These are phyloP conservation scores for Phytopythium aichiense DNA, from an alignment of 352 stramenopile genomes.

Conservation along the genomic window DNA sequence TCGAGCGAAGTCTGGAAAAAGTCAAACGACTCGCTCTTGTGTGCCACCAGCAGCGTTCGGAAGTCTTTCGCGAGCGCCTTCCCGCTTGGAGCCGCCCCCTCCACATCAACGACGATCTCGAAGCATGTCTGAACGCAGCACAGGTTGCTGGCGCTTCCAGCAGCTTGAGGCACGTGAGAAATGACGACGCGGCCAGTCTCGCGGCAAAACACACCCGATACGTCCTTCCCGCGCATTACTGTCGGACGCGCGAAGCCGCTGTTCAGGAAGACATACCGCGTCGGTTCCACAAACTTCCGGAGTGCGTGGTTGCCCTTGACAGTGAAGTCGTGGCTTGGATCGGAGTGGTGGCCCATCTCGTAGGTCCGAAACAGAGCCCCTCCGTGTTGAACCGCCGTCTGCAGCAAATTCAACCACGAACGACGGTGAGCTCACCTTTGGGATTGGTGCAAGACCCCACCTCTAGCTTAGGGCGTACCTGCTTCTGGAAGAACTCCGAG, in stretches of 20 bases:
- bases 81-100: not conserved
- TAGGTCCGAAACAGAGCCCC: constrained; percentile 1
- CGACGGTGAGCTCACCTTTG: not conserved
- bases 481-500: not conserved
- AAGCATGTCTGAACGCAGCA: constrained; percentile 2
- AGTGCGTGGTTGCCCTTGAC: not conserved
- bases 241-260: not conserved
- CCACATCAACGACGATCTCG: not conserved
- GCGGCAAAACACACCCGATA: not conserved
- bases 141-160: not conserved
- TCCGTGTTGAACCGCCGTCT: not conserved
- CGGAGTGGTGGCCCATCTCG: not conserved
- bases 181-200: constrained; percentile 4
- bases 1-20: not conserved
- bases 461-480: not conserved
- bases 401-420: not conserved
- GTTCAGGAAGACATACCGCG: not conserved
- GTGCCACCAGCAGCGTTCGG: not conserved
- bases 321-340: not conserved
- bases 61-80: not conserved
- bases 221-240: not conserved
- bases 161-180: not conserved
- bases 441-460: not conserved
- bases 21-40: not conserved
- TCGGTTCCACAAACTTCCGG: not conserved